Conservation (phyloP, 495 filamentous ascomycete genomes). For the Cercophora scortea region DNA sequence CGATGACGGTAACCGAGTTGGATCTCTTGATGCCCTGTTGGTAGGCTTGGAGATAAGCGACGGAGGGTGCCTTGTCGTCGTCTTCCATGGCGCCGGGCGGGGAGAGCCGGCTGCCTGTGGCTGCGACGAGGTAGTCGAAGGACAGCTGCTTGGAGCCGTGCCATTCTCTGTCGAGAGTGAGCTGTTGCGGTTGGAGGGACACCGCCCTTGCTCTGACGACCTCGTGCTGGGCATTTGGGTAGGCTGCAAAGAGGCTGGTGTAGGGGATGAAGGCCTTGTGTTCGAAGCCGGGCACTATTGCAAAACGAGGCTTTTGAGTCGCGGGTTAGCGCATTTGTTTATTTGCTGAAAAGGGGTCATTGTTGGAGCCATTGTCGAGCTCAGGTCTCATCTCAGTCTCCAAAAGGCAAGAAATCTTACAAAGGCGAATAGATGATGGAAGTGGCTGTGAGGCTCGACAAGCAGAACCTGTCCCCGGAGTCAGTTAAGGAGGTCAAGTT, state of each 20-base stretch:
- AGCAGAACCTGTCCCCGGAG: conserved; percentile 32
- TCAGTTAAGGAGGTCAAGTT: background rate
- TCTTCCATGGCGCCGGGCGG: conserved; percentile 38
- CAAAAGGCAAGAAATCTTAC: conserved; percentile 28
- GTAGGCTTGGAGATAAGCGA: conserved; percentile 31
- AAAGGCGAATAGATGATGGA: conserved; percentile 48
- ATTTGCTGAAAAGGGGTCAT: background rate
- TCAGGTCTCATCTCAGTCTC: no score
- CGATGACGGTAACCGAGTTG: conserved; percentile 43
- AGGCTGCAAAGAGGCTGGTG: conserved; percentile 25
- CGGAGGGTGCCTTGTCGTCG: conserved; percentile 32
- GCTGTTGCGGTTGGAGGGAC: conserved; percentile 27
- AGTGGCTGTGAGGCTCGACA: conserved; percentile 45
- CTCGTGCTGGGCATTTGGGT: conserved; percentile 26
- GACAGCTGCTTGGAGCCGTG: conserved; percentile 32
- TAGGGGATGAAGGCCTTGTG: conserved; percentile 53
- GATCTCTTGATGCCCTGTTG: conserved; percentile 24
- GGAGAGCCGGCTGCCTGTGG: conserved; percentile 39
- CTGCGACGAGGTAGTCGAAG: conserved; percentile 41
- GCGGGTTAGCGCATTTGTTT: background rate
- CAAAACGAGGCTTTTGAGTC: conserved; percentile 38
- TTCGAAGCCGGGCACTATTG: conserved; percentile 39
- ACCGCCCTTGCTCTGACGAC: conserved; percentile 38
- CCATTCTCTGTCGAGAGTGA: conserved; percentile 41
- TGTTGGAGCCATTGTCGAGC: no score